These are phyloP conservation scores for Achaetomium macrosporum DNA, from an alignment of 2,329 filamentous ascomycete genomes.

Conservation along the genomic window DNA sequence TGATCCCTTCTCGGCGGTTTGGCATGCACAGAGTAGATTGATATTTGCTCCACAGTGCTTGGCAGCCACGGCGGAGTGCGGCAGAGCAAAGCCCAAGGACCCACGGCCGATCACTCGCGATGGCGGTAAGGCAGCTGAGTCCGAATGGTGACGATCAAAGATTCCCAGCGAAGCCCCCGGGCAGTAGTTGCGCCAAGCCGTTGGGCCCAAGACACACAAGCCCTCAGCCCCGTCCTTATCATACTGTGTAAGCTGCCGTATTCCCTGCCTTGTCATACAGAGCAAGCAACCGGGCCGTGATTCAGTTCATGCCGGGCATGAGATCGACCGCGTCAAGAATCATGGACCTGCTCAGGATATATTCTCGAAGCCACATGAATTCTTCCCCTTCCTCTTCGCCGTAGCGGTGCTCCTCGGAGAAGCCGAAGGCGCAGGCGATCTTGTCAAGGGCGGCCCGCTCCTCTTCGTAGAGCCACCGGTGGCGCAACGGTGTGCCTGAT, in stretches of 20 bases:
- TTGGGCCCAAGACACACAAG: constrained; percentile 11
- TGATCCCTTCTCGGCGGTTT: constrained; percentile 20
- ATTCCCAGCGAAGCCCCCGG: constrained; percentile 7
- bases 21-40: constrained; percentile 23
- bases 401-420: constrained; percentile 69
- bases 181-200: constrained; percentile 15
- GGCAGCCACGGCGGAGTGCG: constrained; percentile 21
- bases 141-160: constrained; percentile 17
- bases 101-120: constrained; percentile 21
- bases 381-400: constrained; percentile 89
- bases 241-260: not conserved
- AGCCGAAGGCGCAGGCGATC: constrained; percentile 86
- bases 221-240: constrained; percentile 6
- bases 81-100: constrained; percentile 14
- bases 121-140: constrained; percentile 11
- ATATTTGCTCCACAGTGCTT: constrained; percentile 23
- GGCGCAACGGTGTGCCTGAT: constrained; percentile 69
- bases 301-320: constrained; percentile 76
- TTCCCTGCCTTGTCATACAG: not conserved
- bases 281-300: not conserved
- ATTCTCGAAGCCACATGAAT: constrained; percentile 81
- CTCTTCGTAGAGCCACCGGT: constrained; percentile 84
- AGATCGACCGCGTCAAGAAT: constrained; percentile 81
- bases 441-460: constrained; percentile 82
- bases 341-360: constrained; percentile 79